phyloP scores from a whole-genome alignment of 352 stramenopile species.

The Pythium coloratum region DNA sequence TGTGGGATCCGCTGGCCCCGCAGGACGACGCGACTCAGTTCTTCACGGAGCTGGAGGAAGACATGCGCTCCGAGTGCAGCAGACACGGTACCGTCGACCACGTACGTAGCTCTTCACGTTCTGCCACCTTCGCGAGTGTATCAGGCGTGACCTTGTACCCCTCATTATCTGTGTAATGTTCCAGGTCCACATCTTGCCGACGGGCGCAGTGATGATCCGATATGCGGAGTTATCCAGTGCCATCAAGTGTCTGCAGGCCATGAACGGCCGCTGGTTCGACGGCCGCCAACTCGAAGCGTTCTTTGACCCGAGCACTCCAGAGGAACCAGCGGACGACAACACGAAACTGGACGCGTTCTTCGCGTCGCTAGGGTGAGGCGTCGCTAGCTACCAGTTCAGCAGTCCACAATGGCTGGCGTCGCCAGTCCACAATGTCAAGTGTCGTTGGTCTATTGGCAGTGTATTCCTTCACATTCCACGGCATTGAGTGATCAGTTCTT shows the following conservation, averaged over 20 bases:
- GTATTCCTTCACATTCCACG: background rate
- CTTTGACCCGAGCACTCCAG: constrained; percentile 57
- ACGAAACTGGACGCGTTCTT: constrained; percentile 80
- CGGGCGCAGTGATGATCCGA: constrained; percentile 62
- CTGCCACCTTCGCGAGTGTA: too few relatives aligned
- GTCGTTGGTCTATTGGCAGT: background rate
- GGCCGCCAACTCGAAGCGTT: constrained; percentile 60
- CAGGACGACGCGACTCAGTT: constrained; percentile 49
- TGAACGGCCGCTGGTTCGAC: constrained; percentile 80
- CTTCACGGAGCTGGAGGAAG: constrained; percentile 75
- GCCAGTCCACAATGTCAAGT: too few relatives aligned
- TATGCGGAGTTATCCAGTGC: constrained; percentile 53
- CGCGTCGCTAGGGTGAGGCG: constrained; percentile 41
- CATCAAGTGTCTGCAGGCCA: constrained; percentile 73
- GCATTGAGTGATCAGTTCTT: background rate
- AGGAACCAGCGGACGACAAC: constrained; percentile 61
- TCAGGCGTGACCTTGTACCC: too few relatives aligned
- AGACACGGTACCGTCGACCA: constrained; percentile 68
- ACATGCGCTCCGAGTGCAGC: constrained; percentile 71
- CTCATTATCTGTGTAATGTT: background rate
- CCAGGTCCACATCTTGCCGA: constrained; percentile 61
- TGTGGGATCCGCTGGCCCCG: constrained; percentile 58
- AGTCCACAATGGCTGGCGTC: too few relatives aligned
- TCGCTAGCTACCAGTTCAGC: too few relatives aligned
- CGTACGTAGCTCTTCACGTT: constrained; percentile 20